A percentile compares a stretch with the other conserved stretches of the same genome.
Conservation (phyloP, 495 filamentous ascomycete species). For the Podospora conica region DNA sequence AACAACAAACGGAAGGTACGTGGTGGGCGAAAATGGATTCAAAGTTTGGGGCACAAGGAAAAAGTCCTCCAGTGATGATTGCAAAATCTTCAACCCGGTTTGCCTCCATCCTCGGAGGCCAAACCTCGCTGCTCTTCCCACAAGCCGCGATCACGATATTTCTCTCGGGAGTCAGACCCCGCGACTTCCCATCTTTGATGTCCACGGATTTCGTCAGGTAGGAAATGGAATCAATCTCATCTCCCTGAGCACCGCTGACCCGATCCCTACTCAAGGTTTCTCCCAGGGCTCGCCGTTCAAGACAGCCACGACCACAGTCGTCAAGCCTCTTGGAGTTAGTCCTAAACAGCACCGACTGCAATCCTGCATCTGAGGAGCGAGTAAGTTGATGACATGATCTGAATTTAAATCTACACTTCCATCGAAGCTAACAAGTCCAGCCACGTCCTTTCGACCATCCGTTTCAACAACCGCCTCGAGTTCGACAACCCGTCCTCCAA, state of each 20-base stretch:
- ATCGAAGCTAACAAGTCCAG: not conserved
- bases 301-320: not conserved
- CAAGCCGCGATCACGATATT: not conserved
- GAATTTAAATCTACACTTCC: no score
- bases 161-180: not conserved
- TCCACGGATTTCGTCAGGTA: no score
- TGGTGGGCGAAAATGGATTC: not conserved
- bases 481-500: not conserved
- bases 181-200: not conserved
- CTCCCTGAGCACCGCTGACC: not conserved
- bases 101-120: no score
- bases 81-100: not conserved
- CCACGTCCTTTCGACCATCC: not conserved
- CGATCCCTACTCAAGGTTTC: not conserved
- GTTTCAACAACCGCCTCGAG: no score
- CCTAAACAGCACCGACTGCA: not conserved
- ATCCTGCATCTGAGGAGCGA: not conserved
- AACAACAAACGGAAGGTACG: not conserved
- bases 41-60: not conserved
- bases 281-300: not conserved
- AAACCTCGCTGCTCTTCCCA: not conserved
- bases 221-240: no score
- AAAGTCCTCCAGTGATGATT: not conserved
- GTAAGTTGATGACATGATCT: not conserved
- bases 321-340: not conserved